A percentile compares a stretch with the other conserved stretches of the same genome.
These are phyloP conservation scores for Phytophthora parvispora DNA, from an alignment of 352 stramenopile species.

Conservation along the genomic window DNA sequence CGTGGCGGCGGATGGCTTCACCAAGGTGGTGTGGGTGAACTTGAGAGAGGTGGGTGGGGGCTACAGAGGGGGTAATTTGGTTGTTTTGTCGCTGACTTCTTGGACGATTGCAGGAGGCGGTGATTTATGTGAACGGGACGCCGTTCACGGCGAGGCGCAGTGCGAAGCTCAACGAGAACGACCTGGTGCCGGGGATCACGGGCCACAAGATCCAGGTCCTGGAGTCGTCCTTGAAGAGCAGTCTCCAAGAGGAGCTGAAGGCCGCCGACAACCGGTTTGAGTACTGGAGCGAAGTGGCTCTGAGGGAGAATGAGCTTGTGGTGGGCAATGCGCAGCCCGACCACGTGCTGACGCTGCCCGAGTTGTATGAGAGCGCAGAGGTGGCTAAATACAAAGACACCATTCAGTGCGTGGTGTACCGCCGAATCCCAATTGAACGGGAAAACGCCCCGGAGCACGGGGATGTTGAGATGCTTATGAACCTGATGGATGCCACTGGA, in stretches of 20 bases:
- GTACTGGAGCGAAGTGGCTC: slow-evolving; percentile 82
- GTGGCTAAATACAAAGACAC: slow-evolving; percentile 38
- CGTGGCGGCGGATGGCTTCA: slow-evolving; percentile 77
- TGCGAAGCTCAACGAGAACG: slow-evolving; percentile 87
- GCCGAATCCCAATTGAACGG: slow-evolving; percentile 81
- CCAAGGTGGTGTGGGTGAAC: slow-evolving; percentile 88
- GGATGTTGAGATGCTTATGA: slow-evolving; percentile 77
- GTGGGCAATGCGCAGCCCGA: slow-evolving; percentile 46
- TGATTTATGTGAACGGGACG: slow-evolving; percentile 83
- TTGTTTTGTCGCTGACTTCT: not conserved
- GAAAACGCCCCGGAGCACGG: slow-evolving; percentile 86
- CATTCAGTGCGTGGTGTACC: slow-evolving; percentile 70
- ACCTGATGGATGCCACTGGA: slow-evolving; percentile 52
- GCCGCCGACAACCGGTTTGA: slow-evolving; percentile 60
- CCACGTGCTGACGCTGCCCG: slow-evolving; percentile 67
- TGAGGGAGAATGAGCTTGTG: slow-evolving; percentile 76
- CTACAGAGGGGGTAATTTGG: not conserved
- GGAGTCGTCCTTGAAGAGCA: slow-evolving; percentile 84
- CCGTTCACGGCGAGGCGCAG: slow-evolving; percentile 79
- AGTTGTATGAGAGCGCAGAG: slow-evolving; percentile 65
- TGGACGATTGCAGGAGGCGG: slow-evolving; percentile 69
- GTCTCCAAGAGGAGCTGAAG: slow-evolving; percentile 74
- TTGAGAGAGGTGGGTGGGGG: slow-evolving; percentile 70
- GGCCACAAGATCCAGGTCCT: slow-evolving; percentile 86
- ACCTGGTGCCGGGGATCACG: slow-evolving; percentile 84